phyloP scores from a whole-genome alignment of 2,329 filamentous ascomycete species.

The Penicillium sp. region DNA sequence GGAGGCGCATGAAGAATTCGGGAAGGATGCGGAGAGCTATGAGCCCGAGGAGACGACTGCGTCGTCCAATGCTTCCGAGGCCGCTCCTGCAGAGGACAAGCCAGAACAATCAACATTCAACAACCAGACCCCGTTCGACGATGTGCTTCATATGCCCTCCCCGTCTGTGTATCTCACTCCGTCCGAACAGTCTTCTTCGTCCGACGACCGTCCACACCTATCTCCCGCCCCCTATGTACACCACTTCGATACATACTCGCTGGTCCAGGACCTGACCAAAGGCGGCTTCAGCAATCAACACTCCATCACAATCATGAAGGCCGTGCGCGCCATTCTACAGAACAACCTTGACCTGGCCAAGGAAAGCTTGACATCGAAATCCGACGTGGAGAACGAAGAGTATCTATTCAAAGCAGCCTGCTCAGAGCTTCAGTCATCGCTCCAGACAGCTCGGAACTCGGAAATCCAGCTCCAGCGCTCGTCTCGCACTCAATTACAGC shows the following conservation, averaged over 20 bases:
- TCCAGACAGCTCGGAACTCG: slow-evolving; percentile 73
- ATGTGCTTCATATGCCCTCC: slow-evolving; percentile 46
- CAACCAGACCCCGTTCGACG: slow-evolving; percentile 33
- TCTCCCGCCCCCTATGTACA: slow-evolving; percentile 81
- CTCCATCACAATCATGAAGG: slow-evolving; percentile 88
- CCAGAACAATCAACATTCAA: slow-evolving; percentile 19
- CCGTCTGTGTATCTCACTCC: slow-evolving; percentile 38
- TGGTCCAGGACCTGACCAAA: slow-evolving; percentile 75
- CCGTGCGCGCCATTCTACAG: slow-evolving; percentile 73
- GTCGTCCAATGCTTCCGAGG: slow-evolving; percentile 9
- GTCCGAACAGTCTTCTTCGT: slow-evolving; percentile 21
- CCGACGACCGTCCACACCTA: slow-evolving; percentile 57
- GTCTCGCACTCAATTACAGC: slow-evolving; percentile 82
- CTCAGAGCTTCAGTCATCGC: slow-evolving; percentile 84
- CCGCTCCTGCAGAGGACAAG: slow-evolving; percentile 13
- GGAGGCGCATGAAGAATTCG: slow-evolving; percentile 25
- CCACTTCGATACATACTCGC: slow-evolving; percentile 91
- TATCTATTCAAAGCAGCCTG: slow-evolving; percentile 95
- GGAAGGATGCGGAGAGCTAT: slow-evolving; percentile 14
- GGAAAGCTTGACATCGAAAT: slow-evolving; percentile 80
- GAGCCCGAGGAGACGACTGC: slow-evolving; percentile 14
- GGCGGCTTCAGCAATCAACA: slow-evolving; percentile 74
- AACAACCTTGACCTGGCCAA: slow-evolving; percentile 81
- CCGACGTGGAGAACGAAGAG: slow-evolving; percentile 89
- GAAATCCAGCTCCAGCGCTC: slow-evolving; percentile 80